Evolutionary conservation across 2,329 filamentous ascomycete genomes (phyloP).

Genomic region (Calcarisporium arbuscula): DNA sequence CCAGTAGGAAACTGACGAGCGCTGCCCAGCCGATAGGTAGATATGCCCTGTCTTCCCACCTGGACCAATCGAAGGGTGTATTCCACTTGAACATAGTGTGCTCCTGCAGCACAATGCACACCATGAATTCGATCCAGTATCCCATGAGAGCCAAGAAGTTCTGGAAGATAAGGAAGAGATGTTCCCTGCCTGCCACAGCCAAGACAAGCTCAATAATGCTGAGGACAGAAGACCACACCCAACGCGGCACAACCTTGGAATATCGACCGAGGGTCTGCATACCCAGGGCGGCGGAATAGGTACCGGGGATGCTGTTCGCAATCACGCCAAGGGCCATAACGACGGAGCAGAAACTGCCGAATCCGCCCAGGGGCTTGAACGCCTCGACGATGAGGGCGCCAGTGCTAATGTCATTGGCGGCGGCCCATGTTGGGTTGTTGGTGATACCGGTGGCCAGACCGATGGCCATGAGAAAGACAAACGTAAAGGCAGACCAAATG

Average conservation of each 20-base stretch:
- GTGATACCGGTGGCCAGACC: slow-evolving; percentile 46
- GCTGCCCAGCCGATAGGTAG: slow-evolving; percentile 39
- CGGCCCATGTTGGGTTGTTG: slow-evolving; percentile 42
- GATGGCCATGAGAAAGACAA: slow-evolving; percentile 60
- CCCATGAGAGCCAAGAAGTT: slow-evolving; percentile 49
- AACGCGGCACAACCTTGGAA: slow-evolving; percentile 45
- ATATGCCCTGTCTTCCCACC: slow-evolving; percentile 39
- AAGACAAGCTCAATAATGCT: slow-evolving; percentile 51
- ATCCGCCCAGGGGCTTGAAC: slow-evolving; percentile 45
- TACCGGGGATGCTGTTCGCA: slow-evolving; percentile 49
- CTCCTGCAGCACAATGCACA: slow-evolving; percentile 40
- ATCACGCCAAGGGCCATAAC: slow-evolving; percentile 48
- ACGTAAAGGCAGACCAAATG: slow-evolving; percentile 52
- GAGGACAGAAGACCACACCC: slow-evolving; percentile 46
- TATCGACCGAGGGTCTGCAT: slow-evolving; percentile 52
- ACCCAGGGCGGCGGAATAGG: slow-evolving; percentile 52
- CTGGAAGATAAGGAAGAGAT: slow-evolving; percentile 47
- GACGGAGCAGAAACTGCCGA: slow-evolving; percentile 52
- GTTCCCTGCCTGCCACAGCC: slow-evolving; percentile 44
- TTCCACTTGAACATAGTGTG: slow-evolving; percentile 36
- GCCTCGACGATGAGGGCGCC: slow-evolving; percentile 53
- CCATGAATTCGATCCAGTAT: slow-evolving; percentile 48
- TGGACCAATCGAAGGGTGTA: slow-evolving; percentile 33
- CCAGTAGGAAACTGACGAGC: slow-evolving; percentile 35
- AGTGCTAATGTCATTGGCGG: slow-evolving; percentile 43